Percentiles rank a stretch among this genome's conserved stretches.
phyloP scores from a whole-genome alignment of 2,329 filamentous ascomycete species.

The Trichoderma polysporum region DNA sequence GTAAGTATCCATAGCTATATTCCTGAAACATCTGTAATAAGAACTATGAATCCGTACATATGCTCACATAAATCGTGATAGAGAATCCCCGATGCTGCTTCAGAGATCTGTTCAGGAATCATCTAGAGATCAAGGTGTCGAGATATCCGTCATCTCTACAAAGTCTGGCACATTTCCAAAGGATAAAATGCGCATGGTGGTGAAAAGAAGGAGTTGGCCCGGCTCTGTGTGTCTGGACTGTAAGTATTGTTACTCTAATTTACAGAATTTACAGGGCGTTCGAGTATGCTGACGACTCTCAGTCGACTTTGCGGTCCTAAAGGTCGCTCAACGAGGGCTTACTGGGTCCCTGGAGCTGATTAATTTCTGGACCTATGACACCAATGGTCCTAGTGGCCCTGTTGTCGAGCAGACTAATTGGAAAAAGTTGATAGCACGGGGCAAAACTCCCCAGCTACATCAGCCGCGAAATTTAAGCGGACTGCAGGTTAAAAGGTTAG shows the following conservation, averaged over 20 bases:
- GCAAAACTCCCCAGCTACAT: neutral
- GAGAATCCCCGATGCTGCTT: neutral
- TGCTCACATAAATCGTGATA: neutral
- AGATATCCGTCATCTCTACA: neutral
- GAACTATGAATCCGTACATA: neutral
- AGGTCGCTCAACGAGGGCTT: neutral
- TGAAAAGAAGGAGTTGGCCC: neutral
- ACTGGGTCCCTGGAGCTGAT: neutral
- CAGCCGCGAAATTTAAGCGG: neutral
- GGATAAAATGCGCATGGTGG: neutral
- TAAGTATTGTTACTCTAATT: neutral
- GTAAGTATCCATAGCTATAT: neutral
- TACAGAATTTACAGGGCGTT: neutral
- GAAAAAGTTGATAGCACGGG: neutral
- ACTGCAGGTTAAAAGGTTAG: neutral
- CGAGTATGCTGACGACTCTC: neutral
- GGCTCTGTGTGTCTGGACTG: neutral
- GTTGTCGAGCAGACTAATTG: neutral
- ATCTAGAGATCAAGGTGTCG: neutral
- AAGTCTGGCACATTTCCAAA: neutral
- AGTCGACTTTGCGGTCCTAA: neutral
- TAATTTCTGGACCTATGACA: neutral
- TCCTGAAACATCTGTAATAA: neutral
- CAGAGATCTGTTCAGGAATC: neutral
- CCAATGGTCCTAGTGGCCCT: neutral